A percentile compares a stretch with the other conserved stretches of the same genome.
Conservation (phyloP, 1,139 yeast genomes). For the Geotrichum carabidarum region DNA sequence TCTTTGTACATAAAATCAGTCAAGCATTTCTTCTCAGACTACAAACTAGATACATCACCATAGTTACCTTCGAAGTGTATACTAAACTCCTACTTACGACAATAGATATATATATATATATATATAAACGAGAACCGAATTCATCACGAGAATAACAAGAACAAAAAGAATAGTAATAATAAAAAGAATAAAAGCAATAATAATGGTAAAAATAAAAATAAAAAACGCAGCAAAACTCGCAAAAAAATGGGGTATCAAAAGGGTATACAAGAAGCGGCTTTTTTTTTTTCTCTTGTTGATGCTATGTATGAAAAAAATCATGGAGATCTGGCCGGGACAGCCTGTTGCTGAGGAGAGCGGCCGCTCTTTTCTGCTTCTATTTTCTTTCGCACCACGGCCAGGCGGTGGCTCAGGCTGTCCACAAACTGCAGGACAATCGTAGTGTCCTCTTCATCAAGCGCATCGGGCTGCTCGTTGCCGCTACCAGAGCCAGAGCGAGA, state of each 20-base stretch:
- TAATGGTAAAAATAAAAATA: background rate
- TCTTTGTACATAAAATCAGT: background rate
- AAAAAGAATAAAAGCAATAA: background rate
- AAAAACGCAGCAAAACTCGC: background rate
- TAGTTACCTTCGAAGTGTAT: too few relatives aligned
- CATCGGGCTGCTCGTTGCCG: slow-evolving; percentile 6
- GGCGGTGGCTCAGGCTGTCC: slow-evolving; percentile 33
- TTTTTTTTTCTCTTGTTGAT: too few relatives aligned
- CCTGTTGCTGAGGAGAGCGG: too few relatives aligned
- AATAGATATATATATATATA: too few relatives aligned
- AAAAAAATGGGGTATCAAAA: background rate
- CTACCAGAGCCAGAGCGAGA: background rate
- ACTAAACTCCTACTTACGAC: too few relatives aligned
- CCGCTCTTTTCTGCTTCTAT: slow-evolving; percentile 16
- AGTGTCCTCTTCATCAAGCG: slow-evolving; percentile 46
- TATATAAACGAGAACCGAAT: too few relatives aligned
- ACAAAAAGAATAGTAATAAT: background rate
- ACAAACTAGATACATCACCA: too few relatives aligned
- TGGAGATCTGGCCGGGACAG: too few relatives aligned
- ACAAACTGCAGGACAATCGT: slow-evolving; percentile 61
- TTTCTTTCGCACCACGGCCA: slow-evolving; percentile 29
- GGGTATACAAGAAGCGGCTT: too few relatives aligned
- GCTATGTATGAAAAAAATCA: too few relatives aligned
- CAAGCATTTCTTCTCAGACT: too few relatives aligned
- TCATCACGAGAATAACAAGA: too few relatives aligned